Base-by-base conservation (phyloP, 148 eudicot genomes). In the Fallopia convolvulus region DNA sequence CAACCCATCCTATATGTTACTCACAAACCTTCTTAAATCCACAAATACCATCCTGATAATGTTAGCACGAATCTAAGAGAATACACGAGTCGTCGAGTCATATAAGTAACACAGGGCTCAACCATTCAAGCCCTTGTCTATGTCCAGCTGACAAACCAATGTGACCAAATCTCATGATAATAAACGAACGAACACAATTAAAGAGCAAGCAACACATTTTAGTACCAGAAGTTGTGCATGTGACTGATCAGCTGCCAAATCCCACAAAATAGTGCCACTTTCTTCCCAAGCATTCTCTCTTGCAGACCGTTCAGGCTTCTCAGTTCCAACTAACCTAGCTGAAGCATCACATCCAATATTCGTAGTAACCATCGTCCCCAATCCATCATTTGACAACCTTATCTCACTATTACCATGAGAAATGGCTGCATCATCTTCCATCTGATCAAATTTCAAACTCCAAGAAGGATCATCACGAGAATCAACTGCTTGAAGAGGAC, bases 211-310 rank as follows among this genome's bases (percentile, higher is more conserved):
- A 63, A 63, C n/a, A 58, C 30, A 49, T n/a, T 46, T 33, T 23
- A 81, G 30, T 87, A 93, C 97, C 99, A 95, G 90, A 41, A 91
- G 81, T 75, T 90, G 89, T 72, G 99, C 99, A 84, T 92, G 97
- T 75, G 89, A 87, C 80, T 86, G 83, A 75, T 83, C 89, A 58
- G 94, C 97, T 48, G 97, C 93, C 78, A 95, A 94, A 80, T 95
- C 99, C 99, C 99, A 95, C 77, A 95, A 89, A 73, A 92, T 76
- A 77, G 97, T 92, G 82, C 99, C 99, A 81, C 82, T 80, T 79
- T 90, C 97, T 87, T 95, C 94, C 99, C 97, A 92, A 20, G 80
- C 80, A 42, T 83, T 83, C 80, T 89, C 94, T 82, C 82, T 85
- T 21, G 80, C 89, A 42, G 80, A 79, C 61, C 33, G 75, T 50